Base-by-base conservation (phyloP, 2,329 filamentous ascomycete genomes). In the Beauveria bassiana region DNA sequence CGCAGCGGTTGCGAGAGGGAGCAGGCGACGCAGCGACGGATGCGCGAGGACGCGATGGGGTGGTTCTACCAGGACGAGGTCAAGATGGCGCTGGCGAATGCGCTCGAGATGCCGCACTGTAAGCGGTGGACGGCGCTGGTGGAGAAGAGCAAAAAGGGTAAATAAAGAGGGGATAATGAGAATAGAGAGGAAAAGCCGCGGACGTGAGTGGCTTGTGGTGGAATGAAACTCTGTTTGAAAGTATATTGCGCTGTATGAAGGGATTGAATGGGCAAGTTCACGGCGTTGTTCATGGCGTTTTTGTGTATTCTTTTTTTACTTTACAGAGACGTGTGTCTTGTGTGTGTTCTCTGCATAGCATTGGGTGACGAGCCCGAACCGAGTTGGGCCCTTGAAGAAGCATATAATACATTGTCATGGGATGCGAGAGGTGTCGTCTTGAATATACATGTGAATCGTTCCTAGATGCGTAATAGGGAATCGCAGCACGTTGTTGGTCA, bases 41-140 rank as follows among this genome's bases (percentile, higher is more conserved):
- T 92, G 74, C 79, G 86, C 64, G 86, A 96, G 65, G 87, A 90
- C 53, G 92, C 93, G 0, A 86, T 89, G 68, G 93, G 93, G 3
- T 96, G 92, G 89, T 91, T 96, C 70, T 92, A 86, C 73, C 85
- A 86, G 61, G 91, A 97, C 69, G 80, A 86, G 58, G 87, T 87
- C 64, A 92, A 91, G 78, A 85, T 96, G 85, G 83, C 87, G 64
- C 74, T 85, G 62, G 93, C 93, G 34, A 74, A 80, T 40, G 73
- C 74, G 20, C 81, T 77, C 64, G 75, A 78, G 64, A 81, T 79
- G 77, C 77, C 77, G 18, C 78, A 78, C 60, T 87, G 85, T 69
- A 73, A 78, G 64, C 75, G 81, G 64, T 71, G 87, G 64, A 72
- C 77, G 50, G 73, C 70, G 38, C 68, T 84, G 62, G 45, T 61